These are phyloP conservation scores for Kodamaea leandrae DNA, from an alignment of 805 yeast genomes.

Conservation along the genomic window DNA sequence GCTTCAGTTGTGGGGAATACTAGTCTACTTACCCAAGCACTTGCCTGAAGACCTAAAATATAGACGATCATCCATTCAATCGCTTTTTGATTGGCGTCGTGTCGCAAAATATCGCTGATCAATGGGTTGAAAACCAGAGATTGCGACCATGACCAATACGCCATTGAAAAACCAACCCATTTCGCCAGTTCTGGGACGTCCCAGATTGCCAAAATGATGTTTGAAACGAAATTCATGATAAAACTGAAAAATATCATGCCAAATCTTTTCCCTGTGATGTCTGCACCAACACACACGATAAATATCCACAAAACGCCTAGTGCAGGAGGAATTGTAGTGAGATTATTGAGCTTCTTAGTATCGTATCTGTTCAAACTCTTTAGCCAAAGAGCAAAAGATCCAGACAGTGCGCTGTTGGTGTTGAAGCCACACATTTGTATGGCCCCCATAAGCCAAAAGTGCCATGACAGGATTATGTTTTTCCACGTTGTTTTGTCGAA, in stretches of 20 bases:
- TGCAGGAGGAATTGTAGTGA: constrained; percentile 57
- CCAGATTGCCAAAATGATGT: constrained; percentile 23
- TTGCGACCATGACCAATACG: constrained; percentile 24
- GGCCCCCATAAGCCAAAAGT: constrained; percentile 26
- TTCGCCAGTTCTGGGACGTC: constrained; percentile 21
- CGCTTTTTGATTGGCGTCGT: constrained; percentile 20
- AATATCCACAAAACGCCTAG: constrained; percentile 53
- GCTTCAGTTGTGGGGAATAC: constrained; percentile 24
- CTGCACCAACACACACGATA: constrained; percentile 49
- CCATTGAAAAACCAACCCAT: constrained; percentile 23
- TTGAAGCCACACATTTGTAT: constrained; percentile 22
- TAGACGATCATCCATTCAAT: constrained; percentile 17
- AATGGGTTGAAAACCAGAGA: constrained; percentile 22
- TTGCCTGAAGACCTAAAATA: constrained; percentile 19
- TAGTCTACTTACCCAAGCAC: constrained; percentile 20
- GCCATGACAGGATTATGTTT: constrained; percentile 30
- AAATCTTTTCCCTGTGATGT: constrained; percentile 34
- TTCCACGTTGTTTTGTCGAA: constrained; percentile 27
- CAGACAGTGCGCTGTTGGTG: constrained; percentile 44
- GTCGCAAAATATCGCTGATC: constrained; percentile 24
- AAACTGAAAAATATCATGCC: constrained; percentile 19
- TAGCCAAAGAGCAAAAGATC: constrained; percentile 47
- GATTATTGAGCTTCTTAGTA: constrained; percentile 33
- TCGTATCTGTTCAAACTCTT: constrained; percentile 17
- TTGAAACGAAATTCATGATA: constrained; percentile 21